Evolutionary conservation across 371 early-diverging fungal genomes (phyloP), one percentile per base, ranked within the genome.

Genomic region (Actinomortierella ambigua): DNA sequence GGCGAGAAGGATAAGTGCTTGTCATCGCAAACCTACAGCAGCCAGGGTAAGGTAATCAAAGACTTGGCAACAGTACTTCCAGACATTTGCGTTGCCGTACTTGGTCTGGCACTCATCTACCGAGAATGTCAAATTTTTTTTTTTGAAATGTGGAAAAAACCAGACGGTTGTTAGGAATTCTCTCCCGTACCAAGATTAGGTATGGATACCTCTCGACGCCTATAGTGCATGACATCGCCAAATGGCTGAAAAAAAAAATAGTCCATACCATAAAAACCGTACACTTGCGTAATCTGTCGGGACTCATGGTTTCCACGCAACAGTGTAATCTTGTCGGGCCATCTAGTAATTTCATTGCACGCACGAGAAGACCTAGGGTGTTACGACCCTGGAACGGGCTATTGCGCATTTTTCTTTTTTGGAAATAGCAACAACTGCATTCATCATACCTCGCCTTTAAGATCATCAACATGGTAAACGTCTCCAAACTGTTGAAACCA

Each of bases 251-350:
- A n/a, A n/a, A n/a, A n/a, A n/a, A n/a, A n/a, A n/a, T n/a, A n/a
- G n/a, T 34, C 34, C 34, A 34, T 82, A 77, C 88, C 98, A 83
- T 97, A 99, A 77, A 99, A 99, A 40, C 99, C 99, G 80, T 99
- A 99, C 26, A 99, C 98, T 77, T 99, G 96, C 24, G 99, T 99
- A 61, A 99, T 98, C 79, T 98, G 97, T 58, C 99, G 84, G 58
- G 93, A 91, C 81, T 99, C 99, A 78, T 99, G 99, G 81, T 99
- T 99, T 58, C 99, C 99, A 51, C 99, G 88, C 59, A 99, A 82
- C 47, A 99, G 86, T 53, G 96, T 97, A 46, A 99, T 94, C 69
- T 96, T 94, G 65, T 97, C 95, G 27, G 99, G 99, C 82, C 96
- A 95, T 79, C 90, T 87, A 59, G 15, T 24, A 18, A 20, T 11